These are phyloP conservation scores for Blumeria hordei DNA, from an alignment of 2,329 filamentous ascomycete species.

Conservation along the genomic window DNA sequence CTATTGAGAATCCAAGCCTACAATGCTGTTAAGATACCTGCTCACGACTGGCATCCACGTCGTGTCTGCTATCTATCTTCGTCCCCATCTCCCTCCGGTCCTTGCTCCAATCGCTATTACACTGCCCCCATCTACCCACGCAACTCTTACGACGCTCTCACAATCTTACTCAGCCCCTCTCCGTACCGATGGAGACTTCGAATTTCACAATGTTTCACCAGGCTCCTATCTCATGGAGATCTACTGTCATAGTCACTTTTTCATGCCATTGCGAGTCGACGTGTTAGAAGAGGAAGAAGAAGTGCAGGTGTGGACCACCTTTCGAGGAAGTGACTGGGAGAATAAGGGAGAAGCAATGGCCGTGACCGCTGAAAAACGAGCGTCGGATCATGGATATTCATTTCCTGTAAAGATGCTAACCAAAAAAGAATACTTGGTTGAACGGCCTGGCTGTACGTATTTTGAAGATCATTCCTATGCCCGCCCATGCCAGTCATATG, in stretches of 20 bases:
- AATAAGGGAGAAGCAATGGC: constrained; percentile 47
- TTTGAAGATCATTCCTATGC: background rate
- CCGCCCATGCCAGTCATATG: background rate
- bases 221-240: constrained; percentile 68
- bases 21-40: background rate
- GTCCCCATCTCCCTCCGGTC: constrained; percentile 8
- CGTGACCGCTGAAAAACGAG: constrained; percentile 13
- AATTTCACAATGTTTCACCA: constrained; percentile 45
- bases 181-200: constrained; percentile 43
- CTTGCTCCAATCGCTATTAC: constrained; percentile 15
- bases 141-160: constrained; percentile 36
- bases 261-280: constrained; percentile 62
- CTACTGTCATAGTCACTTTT: constrained; percentile 48
- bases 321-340: constrained; percentile 68
- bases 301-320: constrained; percentile 59
- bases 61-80: background rate
- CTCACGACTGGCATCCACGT: background rate
- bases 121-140: constrained; percentile 32
- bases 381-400: constrained; percentile 14
- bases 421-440: constrained; percentile 51
- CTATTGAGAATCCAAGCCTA: too few species aligned
- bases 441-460: constrained; percentile 49
- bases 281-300: constrained; percentile 19
- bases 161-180: constrained; percentile 33
- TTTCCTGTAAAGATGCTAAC: constrained; percentile 24